Conservation (phyloP, 495 filamentous ascomycete genomes). For the Aspergillus homomorphus region DNA sequence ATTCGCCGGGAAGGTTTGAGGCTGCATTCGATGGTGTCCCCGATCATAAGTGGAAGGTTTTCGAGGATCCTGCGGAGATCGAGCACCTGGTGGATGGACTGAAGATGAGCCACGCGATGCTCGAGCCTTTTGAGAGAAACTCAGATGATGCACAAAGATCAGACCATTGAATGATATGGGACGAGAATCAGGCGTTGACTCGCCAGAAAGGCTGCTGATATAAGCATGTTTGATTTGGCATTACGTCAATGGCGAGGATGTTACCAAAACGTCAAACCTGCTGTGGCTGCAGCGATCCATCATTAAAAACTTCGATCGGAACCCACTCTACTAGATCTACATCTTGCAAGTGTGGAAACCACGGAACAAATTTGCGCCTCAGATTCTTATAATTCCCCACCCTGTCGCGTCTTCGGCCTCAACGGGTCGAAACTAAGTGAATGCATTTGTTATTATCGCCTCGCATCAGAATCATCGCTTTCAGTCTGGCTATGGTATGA, state of each 20-base stretch:
- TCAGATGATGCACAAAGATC: neutral
- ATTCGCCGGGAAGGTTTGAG: constrained; percentile 70
- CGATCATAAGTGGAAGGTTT: constrained; percentile 69
- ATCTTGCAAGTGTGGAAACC: too few species aligned
- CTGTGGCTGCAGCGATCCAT: neutral
- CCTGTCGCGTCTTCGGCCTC: neutral
- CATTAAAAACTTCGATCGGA: neutral
- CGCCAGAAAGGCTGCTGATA: constrained; percentile 2
- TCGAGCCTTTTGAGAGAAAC: neutral
- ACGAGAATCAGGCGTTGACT: neutral
- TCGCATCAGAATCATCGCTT: too few species aligned
- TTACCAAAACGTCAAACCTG: neutral
- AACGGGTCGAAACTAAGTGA: too few species aligned
- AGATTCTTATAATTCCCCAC: neutral
- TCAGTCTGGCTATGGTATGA: constrained; percentile 9
- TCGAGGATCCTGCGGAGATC: constrained; percentile 69
- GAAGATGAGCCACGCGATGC: constrained; percentile 27
- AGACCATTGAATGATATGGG: neutral
- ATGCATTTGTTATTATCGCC: too few species aligned
- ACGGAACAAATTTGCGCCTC: neutral
- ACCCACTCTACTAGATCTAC: neutral
- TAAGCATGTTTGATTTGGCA: neutral
- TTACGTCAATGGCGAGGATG: constrained; percentile 16
- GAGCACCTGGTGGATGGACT: constrained; percentile 46
- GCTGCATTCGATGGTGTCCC: constrained; percentile 77